Percentiles rank a stretch among this genome's conserved stretches.
Conservation (phyloP, 1,139 yeast genomes). For the Wickerhamomyces sp. region DNA sequence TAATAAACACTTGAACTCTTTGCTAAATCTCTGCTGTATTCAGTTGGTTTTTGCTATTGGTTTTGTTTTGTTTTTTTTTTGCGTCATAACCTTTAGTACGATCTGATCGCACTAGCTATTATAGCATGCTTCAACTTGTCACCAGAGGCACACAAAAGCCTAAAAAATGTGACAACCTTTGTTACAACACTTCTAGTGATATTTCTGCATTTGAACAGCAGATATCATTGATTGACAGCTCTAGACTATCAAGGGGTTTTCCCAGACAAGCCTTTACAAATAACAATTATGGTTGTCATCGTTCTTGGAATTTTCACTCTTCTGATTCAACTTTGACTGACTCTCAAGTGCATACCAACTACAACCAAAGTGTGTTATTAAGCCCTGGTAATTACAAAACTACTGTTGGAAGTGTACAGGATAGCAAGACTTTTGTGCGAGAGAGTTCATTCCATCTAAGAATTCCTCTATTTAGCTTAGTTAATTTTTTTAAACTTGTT, state of each 20-base stretch:
- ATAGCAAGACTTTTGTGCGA: no score
- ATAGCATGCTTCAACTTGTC: not conserved
- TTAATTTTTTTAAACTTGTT: no score
- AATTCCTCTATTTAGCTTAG: no score
- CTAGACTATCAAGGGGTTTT: constrained; percentile 1
- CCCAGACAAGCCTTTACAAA: not conserved
- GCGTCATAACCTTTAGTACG: no score
- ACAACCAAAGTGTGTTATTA: not conserved
- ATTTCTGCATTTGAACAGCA: constrained; percentile 12
- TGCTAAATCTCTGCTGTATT: no score
- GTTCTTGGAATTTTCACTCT: constrained; percentile 1
- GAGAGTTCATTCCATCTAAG: no score
- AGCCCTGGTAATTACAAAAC: not conserved
- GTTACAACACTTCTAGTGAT: constrained; percentile 1
- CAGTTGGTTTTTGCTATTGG: no score
- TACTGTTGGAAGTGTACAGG: no score
- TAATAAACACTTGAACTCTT: no score
- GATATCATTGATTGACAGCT: constrained; percentile 9
- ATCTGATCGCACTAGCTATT: no score
- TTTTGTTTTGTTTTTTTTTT: no score
- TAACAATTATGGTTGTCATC: not conserved
- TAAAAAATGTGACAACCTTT: constrained; percentile 2
- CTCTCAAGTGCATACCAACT: constrained; percentile 3
- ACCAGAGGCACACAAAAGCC: not conserved
- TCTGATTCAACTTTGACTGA: constrained; percentile 11